Conservation (phyloP, 306 rosid species). For the Fagus sylvatica region DNA sequence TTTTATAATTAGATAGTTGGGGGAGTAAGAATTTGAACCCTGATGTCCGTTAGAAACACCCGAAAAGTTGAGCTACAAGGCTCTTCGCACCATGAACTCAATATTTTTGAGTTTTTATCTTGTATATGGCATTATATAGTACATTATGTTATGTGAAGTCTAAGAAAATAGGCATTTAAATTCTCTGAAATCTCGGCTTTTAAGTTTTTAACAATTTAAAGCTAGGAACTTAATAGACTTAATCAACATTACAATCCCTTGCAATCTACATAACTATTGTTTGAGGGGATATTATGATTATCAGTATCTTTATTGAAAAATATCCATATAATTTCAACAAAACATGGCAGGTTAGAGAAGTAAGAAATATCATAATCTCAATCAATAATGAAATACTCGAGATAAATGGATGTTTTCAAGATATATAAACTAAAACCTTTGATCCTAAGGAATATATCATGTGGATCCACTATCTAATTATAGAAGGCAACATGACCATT, state of each 20-base stretch:
- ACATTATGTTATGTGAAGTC: not conserved
- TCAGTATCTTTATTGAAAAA: conserved; percentile 9
- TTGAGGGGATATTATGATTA: not conserved
- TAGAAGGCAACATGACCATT: conserved; percentile 13
- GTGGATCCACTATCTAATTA: conserved; percentile 14
- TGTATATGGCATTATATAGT: conserved; percentile 5
- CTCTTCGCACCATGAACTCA: conserved; percentile 8
- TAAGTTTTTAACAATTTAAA: conserved; percentile 14
- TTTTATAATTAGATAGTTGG: too few species aligned
- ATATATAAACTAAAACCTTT: not conserved
- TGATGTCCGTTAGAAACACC: too few species aligned
- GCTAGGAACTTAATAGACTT: conserved; percentile 11
- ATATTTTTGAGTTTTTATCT: conserved; percentile 10
- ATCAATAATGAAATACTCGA: not conserved
- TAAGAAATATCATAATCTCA: not conserved
- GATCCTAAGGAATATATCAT: not conserved
- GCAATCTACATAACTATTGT: not conserved
- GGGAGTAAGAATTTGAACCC: too few species aligned
- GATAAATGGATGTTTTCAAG: not conserved
- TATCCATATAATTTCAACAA: not conserved
- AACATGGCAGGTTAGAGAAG: not conserved
- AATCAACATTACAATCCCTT: not conserved
- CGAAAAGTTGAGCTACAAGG: too few species aligned
- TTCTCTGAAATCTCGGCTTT: conserved; percentile 6
- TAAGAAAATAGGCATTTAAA: conserved; percentile 6